A percentile compares a stretch with the other conserved stretches of the same genome.
These are phyloP conservation scores for Russula sp. DNA, from an alignment of 768 basidiomycete genomes.

Conservation along the genomic window DNA sequence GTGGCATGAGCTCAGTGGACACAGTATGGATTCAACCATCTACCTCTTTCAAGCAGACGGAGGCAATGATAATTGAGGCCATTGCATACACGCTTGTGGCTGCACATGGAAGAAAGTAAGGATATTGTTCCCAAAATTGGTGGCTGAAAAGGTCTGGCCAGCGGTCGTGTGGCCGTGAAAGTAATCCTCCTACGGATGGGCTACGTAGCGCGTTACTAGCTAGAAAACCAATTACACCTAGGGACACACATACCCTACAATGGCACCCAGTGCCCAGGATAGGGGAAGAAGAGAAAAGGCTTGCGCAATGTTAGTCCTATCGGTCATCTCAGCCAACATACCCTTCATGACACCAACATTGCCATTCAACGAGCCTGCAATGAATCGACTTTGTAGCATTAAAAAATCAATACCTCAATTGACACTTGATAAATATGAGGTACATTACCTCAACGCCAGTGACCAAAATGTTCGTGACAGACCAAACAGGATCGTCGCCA, in stretches of 20 bases:
- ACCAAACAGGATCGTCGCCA: conserved; percentile 32
- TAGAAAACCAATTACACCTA: background rate
- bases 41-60: conserved; percentile 22
- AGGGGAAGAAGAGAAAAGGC: conserved; percentile 33
- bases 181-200: conserved; percentile 21
- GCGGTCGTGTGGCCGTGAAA: conserved; percentile 23
- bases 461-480: conserved; percentile 30
- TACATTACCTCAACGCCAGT: conserved; percentile 25
- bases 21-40: conserved; percentile 27
- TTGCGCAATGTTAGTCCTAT: conserved; percentile 46
- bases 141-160: conserved; percentile 16
- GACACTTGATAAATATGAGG: background rate
- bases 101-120: conserved; percentile 30
- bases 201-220: conserved; percentile 2
- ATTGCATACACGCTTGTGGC: conserved; percentile 27
- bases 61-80: conserved; percentile 24
- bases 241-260: background rate
- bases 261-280: conserved; percentile 16
- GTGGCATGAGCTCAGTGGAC: conserved; percentile 32
- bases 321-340: conserved; percentile 56
- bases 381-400: background rate
- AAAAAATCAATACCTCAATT: background rate
- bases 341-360: conserved; percentile 4
- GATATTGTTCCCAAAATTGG: conserved; percentile 22
- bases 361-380: conserved; percentile 5